Percentiles rank a stretch among this genome's conserved stretches.
Evolutionary conservation across 148 eudicot species (phyloP).

Genomic region (Silene latifolia): DNA sequence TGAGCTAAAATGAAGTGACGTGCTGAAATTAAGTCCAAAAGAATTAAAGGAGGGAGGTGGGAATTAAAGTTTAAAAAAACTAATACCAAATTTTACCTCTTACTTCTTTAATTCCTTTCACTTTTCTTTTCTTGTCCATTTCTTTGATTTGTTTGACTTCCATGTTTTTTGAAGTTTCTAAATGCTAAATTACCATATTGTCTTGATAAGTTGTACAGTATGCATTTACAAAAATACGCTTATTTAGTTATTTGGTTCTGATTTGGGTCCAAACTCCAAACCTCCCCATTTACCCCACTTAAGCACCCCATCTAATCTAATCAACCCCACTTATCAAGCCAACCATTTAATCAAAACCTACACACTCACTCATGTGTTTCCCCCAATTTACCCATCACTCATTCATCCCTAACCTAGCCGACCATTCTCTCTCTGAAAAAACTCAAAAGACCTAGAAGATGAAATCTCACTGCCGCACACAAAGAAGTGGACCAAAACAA

Average conservation of each 20-base stretch:
- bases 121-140: not conserved
- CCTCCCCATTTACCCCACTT: not conserved
- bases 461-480: not conserved
- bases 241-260: too few species aligned
- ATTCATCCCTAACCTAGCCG: not conserved
- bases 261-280: not conserved
- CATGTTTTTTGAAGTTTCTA: not conserved
- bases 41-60: not conserved
- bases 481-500: not conserved
- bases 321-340: too few species aligned
- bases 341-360: not conserved
- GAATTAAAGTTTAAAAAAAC: not conserved
- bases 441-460: not conserved
- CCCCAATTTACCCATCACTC: not conserved
- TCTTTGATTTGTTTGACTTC: not conserved
- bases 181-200: not conserved
- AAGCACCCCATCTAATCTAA: too few species aligned
- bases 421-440: not conserved
- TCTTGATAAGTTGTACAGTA: not conserved
- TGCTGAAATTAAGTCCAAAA: not conserved
- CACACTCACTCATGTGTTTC: not conserved
- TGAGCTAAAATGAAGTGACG: not conserved
- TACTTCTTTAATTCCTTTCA: not conserved
- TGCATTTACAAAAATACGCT: not conserved
- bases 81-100: not conserved